Conservation (phyloP, 2,329 filamentous ascomycete species). For the Diaporthe nobilis region DNA sequence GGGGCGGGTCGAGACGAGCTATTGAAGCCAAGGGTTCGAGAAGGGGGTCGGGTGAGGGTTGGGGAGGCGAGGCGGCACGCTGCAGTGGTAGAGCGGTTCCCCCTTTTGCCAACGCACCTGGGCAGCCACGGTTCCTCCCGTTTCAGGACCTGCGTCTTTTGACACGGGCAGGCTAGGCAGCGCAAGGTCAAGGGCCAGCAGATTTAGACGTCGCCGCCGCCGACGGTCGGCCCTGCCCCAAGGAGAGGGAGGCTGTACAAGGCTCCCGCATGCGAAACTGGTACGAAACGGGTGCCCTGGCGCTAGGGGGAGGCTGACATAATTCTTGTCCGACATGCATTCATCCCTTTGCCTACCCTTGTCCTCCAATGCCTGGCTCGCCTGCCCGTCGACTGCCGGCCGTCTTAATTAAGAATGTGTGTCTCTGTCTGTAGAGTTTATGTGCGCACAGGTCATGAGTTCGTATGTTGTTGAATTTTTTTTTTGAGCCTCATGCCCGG, state of each 20-base stretch:
- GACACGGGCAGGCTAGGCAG: conserved; percentile 26
- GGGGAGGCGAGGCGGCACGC: too few relatives aligned
- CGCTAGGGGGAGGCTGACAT: conserved; percentile 13
- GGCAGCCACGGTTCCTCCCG: conserved; percentile 19
- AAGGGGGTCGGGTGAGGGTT: background rate
- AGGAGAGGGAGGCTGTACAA: background rate
- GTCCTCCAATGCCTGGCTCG: background rate
- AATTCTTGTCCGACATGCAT: background rate
- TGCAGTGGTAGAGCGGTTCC: background rate
- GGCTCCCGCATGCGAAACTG: conserved; percentile 29
- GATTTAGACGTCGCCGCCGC: conserved; percentile 29
- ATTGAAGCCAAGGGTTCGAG: conserved; percentile 36
- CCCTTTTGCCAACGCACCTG: conserved; percentile 2
- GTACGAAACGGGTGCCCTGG: conserved; percentile 28
- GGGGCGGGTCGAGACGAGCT: conserved; percentile 34
- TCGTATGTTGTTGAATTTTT: background rate
- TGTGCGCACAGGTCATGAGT: conserved; percentile 15
- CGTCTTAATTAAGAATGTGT: too few relatives aligned
- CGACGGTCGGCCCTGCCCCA: background rate
- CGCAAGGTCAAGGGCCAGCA: background rate
- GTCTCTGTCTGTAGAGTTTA: background rate
- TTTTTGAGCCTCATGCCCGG: conserved; percentile 5
- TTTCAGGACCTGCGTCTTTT: conserved; percentile 16
- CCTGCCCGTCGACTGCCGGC: conserved; percentile 10
- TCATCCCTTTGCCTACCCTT: background rate